Conservation (phyloP, 1,139 yeast species). For the Pichia norvegensis region DNA sequence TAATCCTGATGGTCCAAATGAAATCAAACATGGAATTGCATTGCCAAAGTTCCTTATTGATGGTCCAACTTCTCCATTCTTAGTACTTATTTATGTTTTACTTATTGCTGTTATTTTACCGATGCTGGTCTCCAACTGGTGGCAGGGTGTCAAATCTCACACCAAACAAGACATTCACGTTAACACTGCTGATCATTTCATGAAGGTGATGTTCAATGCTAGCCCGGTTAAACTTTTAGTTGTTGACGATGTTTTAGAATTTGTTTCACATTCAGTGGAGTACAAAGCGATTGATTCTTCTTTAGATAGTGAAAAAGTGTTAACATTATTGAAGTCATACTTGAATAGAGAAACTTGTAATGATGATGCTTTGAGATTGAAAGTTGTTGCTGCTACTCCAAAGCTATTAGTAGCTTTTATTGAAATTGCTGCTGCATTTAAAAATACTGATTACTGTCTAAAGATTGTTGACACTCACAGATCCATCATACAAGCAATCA, state of each 20-base stretch:
- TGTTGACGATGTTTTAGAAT: slow-evolving; percentile 47
- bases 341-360: slow-evolving; percentile 38
- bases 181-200: slow-evolving; percentile 69
- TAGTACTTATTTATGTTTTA: slow-evolving; percentile 56
- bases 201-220: slow-evolving; percentile 56
- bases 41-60: slow-evolving; percentile 88
- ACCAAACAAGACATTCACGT: slow-evolving; percentile 82
- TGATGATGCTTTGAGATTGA: slow-evolving; percentile 35
- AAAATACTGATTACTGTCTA: slow-evolving; percentile 57
- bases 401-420: slow-evolving; percentile 62
- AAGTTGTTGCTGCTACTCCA: slow-evolving; percentile 58
- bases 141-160: slow-evolving; percentile 74
- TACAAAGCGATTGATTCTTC: slow-evolving; percentile 37
- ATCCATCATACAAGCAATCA: slow-evolving; percentile 71
- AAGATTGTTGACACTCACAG: slow-evolving; percentile 63
- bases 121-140: slow-evolving; percentile 75
- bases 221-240: slow-evolving; percentile 71
- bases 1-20: slow-evolving; percentile 97
- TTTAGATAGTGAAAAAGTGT: slow-evolving; percentile 41
- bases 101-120: slow-evolving; percentile 78
- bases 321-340: slow-evolving; percentile 47
- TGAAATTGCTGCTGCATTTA: slow-evolving; percentile 75
- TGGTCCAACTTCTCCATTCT: slow-evolving; percentile 63
- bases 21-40: slow-evolving; percentile 92
- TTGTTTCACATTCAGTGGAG: slow-evolving; percentile 62